Conservation (phyloP, 345 rosid species). For the Barbarea vulgaris region DNA sequence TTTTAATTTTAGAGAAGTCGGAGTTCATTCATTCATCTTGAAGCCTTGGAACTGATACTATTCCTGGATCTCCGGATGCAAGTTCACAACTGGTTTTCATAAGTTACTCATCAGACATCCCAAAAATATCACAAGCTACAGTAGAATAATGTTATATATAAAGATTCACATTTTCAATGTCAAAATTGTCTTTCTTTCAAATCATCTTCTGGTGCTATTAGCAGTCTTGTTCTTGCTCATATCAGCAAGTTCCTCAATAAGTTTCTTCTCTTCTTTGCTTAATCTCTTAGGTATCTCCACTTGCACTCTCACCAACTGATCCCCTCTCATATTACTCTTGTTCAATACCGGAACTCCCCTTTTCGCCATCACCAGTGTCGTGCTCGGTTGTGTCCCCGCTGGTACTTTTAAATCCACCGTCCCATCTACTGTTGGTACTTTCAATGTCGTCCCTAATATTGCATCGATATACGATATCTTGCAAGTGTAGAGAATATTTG, state of each 20-base stretch:
- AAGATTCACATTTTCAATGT: conserved; percentile 29
- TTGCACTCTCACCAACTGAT: conserved; percentile 96
- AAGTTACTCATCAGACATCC: neutral
- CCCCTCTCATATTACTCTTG: conserved; percentile 87
- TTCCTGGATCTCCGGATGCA: neutral
- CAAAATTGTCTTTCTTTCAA: conserved; percentile 25
- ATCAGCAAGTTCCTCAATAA: conserved; percentile 85
- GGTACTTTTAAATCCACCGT: conserved; percentile 92
- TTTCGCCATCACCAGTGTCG: conserved; percentile 91
- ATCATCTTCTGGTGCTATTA: conserved; percentile 54
- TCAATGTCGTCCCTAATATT: conserved; percentile 79
- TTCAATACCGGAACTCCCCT: conserved; percentile 92
- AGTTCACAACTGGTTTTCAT: neutral
- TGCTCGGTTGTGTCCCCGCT: conserved; percentile 85
- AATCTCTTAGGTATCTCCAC: conserved; percentile 95
- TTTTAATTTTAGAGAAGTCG: no score
- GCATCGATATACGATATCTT: conserved; percentile 87
- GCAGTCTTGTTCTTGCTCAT: conserved; percentile 86
- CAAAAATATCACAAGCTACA: conserved; percentile 5
- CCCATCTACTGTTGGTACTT: conserved; percentile 91
- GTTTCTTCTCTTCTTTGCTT: conserved; percentile 87
- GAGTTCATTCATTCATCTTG: no score
- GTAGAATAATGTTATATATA: conserved; percentile 20
- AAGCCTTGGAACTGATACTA: no score
- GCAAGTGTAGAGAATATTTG: conserved; percentile 79